Base-by-base conservation (phyloP, 805 yeast species). In the Zygoascus flipseniorum region DNA sequence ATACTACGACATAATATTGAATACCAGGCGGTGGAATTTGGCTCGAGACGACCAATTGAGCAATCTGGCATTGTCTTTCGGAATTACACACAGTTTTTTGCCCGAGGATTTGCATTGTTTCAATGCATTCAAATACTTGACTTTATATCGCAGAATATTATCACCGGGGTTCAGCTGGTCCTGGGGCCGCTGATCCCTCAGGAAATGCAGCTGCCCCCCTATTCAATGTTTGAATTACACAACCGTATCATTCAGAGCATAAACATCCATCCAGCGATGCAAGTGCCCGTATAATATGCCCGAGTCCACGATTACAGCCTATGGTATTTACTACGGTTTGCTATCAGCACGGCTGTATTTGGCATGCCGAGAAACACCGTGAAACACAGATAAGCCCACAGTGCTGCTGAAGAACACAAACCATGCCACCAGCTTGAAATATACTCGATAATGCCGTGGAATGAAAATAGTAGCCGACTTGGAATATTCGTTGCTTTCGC, bases 51-150 rank as follows among this genome's bases (percentile, higher is more conserved):
- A 54, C 28, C 44, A 23, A 42, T 55, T 55, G 47, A 57, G 37
- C 31, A 56, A 57, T 5, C 41, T 47, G 19, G 57, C 53, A 19
- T 57, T 60, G 46, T 57, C 60, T 31, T 57, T 60, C 43, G 57
- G 51, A n/a, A 57, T 47, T 41, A 57, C 32, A 28, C 60, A 57
- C 31, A 57, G 55, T 35, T 53, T 44, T 47, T 52, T 52, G 31
- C 46, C 52, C 8, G 61, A 52, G n/a, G 18, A 18, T 3, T 50
- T 51, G n/a, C 60, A 57, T 39, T 39, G 41, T 16, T 35, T 41
- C 20, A 55, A 32, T 5, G 48, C 19, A 16, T 31, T 16, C 32
- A 43, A n/a, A 26, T 50, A 50, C 35, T 50, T 45, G 32, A 6
- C 13, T 26, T 28, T 28, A 32, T 50, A 50, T 11, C 43, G 26